A percentile compares a stretch with the other conserved stretches of the same genome.
These are phyloP conservation scores for Hanseniaspora meyeri DNA, from an alignment of 805 yeast species.

Conservation along the genomic window DNA sequence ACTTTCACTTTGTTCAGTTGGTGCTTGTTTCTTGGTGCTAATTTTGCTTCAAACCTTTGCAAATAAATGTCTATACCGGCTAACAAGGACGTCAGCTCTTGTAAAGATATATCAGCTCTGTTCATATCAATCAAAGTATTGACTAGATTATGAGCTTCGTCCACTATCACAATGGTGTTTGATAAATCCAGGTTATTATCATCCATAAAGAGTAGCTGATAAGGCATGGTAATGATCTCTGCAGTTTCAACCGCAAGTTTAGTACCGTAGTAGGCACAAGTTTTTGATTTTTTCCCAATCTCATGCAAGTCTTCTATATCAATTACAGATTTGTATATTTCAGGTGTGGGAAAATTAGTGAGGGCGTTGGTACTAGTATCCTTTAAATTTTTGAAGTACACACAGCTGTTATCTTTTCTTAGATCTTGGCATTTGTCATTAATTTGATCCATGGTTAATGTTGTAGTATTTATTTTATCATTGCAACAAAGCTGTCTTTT, in stretches of 20 bases:
- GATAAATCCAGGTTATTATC: slow-evolving; percentile 46
- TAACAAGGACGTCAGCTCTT: slow-evolving; percentile 37
- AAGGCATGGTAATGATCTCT: slow-evolving; percentile 76
- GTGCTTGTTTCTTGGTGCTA: slow-evolving; percentile 61
- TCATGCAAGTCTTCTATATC: slow-evolving; percentile 70
- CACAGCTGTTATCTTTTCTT: slow-evolving; percentile 32
- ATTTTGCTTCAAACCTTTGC: slow-evolving; percentile 45
- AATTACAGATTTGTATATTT: slow-evolving; percentile 44
- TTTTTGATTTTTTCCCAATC: slow-evolving; percentile 43
- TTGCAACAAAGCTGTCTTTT: slow-evolving; percentile 77
- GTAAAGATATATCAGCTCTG: slow-evolving; percentile 44
- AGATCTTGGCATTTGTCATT: slow-evolving; percentile 74
- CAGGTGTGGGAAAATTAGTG: slow-evolving; percentile 22
- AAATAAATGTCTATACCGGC: slow-evolving; percentile 44
- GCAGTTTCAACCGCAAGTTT: slow-evolving; percentile 41
- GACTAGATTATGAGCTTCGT: slow-evolving; percentile 82
- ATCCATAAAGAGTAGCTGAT: slow-evolving; percentile 57
- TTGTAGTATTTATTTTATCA: slow-evolving; percentile 38
- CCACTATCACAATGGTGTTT: slow-evolving; percentile 63
- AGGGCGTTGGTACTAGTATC: slow-evolving; percentile 29
- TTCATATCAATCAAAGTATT: slow-evolving; percentile 63
- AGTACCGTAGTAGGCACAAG: slow-evolving; percentile 76
- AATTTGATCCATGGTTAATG: slow-evolving; percentile 40
- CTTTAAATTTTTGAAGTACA: slow-evolving; percentile 4
- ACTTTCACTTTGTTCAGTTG: slow-evolving; percentile 52